phyloP scores from a whole-genome alignment of 331 rosid genomes.

The Saraca asoca region DNA sequence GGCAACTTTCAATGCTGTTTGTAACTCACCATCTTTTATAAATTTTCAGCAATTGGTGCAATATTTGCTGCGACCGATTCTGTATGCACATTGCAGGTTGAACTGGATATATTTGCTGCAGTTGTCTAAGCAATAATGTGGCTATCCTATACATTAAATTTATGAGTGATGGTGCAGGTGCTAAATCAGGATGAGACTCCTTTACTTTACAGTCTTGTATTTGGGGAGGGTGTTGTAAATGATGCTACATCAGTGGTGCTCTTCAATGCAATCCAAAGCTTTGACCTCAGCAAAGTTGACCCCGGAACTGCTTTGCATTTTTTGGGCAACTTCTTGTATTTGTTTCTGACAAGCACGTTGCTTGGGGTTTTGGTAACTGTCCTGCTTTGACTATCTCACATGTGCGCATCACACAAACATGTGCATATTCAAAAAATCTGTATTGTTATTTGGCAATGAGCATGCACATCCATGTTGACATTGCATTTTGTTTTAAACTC shows the following conservation, averaged over 20 bases:
- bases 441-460: conserved; percentile 13
- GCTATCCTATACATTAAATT: conserved; percentile 30
- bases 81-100: conserved; percentile 98
- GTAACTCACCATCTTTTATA: conserved; percentile 29
- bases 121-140: conserved; percentile 23
- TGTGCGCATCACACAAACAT: too few relatives aligned
- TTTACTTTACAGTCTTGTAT: conserved; percentile 89
- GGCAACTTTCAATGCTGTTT: conserved; percentile 24
- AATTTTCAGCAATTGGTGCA: conserved; percentile 82
- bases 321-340: conserved; percentile 74
- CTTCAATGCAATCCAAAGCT: conserved; percentile 91
- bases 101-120: conserved; percentile 21
- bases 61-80: conserved; percentile 99
- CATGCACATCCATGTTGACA: conserved; percentile 29
- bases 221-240: conserved; percentile 95
- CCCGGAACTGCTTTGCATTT: conserved; percentile 58
- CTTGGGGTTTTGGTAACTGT: conserved; percentile 77
- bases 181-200: conserved; percentile 97
- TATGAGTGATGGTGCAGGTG: conserved; percentile 62
- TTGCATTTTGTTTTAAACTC: conserved; percentile 7
- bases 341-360: conserved; percentile 75
- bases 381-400: conserved; percentile 31
- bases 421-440: too few relatives aligned
- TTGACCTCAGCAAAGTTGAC: conserved; percentile 71
- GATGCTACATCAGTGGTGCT: conserved; percentile 99